Evolutionary conservation across 345 rosid species (phyloP).

Genomic region (Gossypium rotundifolium): DNA sequence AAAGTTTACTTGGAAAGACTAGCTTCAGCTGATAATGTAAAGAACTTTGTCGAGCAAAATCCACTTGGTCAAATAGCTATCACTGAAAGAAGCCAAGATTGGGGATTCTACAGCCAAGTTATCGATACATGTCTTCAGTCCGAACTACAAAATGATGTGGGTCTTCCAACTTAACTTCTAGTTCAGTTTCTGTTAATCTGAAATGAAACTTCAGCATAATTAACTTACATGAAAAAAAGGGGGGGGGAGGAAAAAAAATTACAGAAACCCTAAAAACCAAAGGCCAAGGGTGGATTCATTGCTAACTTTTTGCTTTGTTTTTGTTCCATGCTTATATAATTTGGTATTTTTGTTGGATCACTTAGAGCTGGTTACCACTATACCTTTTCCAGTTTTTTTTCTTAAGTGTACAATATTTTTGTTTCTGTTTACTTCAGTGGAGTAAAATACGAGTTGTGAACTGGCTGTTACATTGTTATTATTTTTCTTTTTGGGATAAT

Average conservation of each 20-base stretch:
- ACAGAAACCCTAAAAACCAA: not conserved
- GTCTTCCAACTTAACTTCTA: not conserved
- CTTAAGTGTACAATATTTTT: not conserved
- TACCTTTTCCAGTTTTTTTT: not conserved
- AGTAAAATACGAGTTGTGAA: not conserved
- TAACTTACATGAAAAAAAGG: not conserved
- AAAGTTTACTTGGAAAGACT: constrained; percentile 57
- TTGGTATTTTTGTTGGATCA: constrained; percentile 1
- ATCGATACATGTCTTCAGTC: constrained; percentile 12
- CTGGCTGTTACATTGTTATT: not conserved
- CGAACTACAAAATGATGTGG: not conserved
- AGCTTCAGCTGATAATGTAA: constrained; percentile 48
- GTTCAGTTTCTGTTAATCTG: not conserved
- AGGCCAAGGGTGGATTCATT: not conserved
- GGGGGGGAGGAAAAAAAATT: too few relatives aligned
- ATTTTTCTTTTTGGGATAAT: not conserved
- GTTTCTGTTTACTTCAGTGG: not conserved
- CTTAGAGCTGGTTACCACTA: not conserved
- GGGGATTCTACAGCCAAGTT: constrained; percentile 55
- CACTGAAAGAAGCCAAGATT: constrained; percentile 37
- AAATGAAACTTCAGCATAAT: not conserved
- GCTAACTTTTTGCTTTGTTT: not conserved
- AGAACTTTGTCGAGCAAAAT: constrained; percentile 47
- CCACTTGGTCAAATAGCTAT: constrained; percentile 75
- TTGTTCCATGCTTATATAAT: not conserved